Conservation (phyloP, 2,329 filamentous ascomycete genomes). For the Botrytis fabae region DNA sequence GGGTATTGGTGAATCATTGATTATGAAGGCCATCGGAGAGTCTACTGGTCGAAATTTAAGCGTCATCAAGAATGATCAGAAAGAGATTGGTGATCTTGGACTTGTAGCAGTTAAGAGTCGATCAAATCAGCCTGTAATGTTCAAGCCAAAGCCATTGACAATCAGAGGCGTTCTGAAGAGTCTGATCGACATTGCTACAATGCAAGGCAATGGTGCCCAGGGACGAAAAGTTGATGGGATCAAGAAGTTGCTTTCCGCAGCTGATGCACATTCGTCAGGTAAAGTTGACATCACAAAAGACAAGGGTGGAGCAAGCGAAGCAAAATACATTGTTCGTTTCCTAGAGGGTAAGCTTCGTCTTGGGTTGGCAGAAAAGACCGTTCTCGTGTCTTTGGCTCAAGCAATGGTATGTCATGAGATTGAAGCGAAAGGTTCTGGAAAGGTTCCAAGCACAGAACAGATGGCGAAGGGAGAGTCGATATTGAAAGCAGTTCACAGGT, state of each 20-base stretch:
- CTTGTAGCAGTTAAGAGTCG: constrained; percentile 94
- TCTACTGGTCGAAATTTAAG: constrained; percentile 83
- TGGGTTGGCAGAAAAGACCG: constrained; percentile 87
- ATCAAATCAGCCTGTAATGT: constrained; percentile 95
- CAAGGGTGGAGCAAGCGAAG: constrained; percentile 91
- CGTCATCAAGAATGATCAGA: constrained; percentile 93
- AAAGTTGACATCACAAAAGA: constrained; percentile 90
- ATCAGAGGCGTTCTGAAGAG: constrained; percentile 84
- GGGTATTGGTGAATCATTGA: constrained; percentile 96
- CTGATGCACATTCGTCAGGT: constrained; percentile 70
- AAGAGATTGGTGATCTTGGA: constrained; percentile 93
- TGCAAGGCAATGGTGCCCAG: constrained; percentile 84
- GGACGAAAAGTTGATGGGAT: constrained; percentile 89
- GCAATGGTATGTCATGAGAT: constrained; percentile 84
- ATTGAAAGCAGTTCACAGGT: constrained; percentile 90
- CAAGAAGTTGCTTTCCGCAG: constrained; percentile 92
- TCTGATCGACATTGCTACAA: constrained; percentile 83
- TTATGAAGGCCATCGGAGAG: constrained; percentile 98
- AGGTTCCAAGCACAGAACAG: constrained; percentile 70
- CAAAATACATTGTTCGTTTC: constrained; percentile 90
- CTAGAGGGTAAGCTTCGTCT: constrained; percentile 91
- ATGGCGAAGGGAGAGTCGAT: constrained; percentile 80
- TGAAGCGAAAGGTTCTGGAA: constrained; percentile 60
- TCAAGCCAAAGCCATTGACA: constrained; percentile 91
- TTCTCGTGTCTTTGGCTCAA: constrained; percentile 86